Percentiles rank a stretch among this genome's conserved stretches.
Conservation (phyloP, 2,329 filamentous ascomycete species). For the Dryadomyces quercus-mongolicae region DNA sequence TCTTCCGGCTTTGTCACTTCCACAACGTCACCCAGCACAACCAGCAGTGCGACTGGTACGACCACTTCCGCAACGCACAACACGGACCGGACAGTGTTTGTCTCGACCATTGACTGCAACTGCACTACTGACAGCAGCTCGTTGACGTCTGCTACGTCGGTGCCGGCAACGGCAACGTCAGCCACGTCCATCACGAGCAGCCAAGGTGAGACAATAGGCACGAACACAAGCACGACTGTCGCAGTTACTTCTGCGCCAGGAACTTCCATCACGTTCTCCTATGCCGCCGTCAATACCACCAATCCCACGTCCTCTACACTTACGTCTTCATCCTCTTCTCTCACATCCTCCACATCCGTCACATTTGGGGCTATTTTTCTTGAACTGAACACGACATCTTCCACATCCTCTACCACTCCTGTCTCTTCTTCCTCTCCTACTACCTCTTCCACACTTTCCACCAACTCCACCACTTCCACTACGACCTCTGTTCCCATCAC, state of each 20-base stretch:
- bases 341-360: neutral
- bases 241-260: too few species aligned
- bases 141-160: neutral
- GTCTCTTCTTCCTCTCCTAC: neutral
- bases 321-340: too few species aligned
- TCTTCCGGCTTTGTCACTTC: neutral
- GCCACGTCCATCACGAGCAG: constrained; percentile 5
- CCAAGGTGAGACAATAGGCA: constrained; percentile 10
- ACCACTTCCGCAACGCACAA: neutral
- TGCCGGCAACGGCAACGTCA: neutral
- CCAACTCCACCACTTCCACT: neutral
- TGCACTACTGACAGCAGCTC: constrained; percentile 4
- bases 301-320: neutral
- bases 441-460: neutral
- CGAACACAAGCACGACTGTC: neutral
- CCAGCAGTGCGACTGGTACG: neutral
- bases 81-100: constrained; percentile 3
- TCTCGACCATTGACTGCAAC: constrained; percentile 11
- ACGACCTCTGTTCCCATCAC: too few species aligned
- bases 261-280: too few species aligned
- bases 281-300: neutral
- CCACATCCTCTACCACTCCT: neutral
- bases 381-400: neutral
- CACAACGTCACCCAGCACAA: neutral
- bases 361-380: neutral